Evolutionary conservation across 2,329 filamentous ascomycete genomes (phyloP), one percentile per base, ranked within the genome.

Genomic region (Periconia digitata): DNA sequence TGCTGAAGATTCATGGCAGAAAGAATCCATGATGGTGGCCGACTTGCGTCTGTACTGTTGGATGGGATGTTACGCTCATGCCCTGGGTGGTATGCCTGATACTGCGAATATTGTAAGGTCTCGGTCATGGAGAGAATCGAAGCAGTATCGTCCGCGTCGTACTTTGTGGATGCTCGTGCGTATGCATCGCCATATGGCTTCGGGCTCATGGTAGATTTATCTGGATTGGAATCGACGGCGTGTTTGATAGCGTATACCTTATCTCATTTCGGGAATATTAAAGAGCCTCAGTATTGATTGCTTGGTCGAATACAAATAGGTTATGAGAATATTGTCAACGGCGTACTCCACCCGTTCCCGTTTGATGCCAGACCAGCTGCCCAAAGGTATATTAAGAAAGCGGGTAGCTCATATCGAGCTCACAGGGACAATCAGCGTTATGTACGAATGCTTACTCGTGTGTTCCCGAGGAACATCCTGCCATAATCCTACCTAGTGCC

Each of bases 101-200:
- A 46, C 27, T 47, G 44, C 10, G 44, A 12, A 20, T 44, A 36
- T 15, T 27, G 39, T 7, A 20, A 36, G 35, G 2, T 29, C 18
- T 45, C 44, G 21, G 34, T 18, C 16, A 29, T 27, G 24, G 40
- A 38, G 10, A 44, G 27, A 16, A 45, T 43, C 16, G 44, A 48
- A 6, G 36, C 29, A 8, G 29, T 18, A 20, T 43, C 45, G 18
- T 45, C 42, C 1, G 47, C 45, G 8, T 20, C 24, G 27, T 23
- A 32, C 29, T 39, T 40, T n/a, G n/a, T n/a, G 17, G 43, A 43
- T 37, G 42, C 49, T 27, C 37, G 41, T 35, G 38, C 22, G 24
- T 51, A 47, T 8, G 38, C 41, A 6, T 45, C 40, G 23, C 38
- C 45, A 23, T 42, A 48, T 32, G 37, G 37, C 15, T 42, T 39